Conservation (phyloP, 2,329 filamentous ascomycete genomes). For the Tolypocladium pustulatum region DNA sequence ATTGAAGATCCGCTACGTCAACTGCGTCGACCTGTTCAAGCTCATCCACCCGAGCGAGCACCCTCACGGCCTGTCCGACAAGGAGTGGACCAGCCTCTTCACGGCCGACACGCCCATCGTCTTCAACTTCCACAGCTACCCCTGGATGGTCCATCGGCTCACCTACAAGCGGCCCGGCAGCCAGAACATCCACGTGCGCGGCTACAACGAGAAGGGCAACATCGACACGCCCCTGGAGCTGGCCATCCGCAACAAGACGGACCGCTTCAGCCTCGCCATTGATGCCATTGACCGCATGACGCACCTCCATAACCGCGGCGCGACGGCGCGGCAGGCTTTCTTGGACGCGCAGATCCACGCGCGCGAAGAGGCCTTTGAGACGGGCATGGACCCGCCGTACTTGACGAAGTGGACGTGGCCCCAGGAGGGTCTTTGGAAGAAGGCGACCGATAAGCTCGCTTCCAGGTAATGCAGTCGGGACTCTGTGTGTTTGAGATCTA, state of each 20-base stretch:
- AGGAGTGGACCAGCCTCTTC: conserved; percentile 60
- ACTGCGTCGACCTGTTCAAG: conserved; percentile 73
- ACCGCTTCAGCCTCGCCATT: conserved; percentile 68
- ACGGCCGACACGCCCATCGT: conserved; percentile 62
- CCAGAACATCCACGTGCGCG: conserved; percentile 60
- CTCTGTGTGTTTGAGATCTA: background rate
- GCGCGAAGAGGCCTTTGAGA: conserved; percentile 55
- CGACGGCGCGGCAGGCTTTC: conserved; percentile 51
- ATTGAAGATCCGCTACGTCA: conserved; percentile 69
- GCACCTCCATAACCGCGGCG: conserved; percentile 51
- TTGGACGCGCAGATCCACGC: conserved; percentile 54
- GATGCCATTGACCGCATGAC: conserved; percentile 62
- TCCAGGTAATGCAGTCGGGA: background rate
- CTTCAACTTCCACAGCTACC: conserved; percentile 81
- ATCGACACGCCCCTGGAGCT: conserved; percentile 73
- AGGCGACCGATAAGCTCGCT: conserved; percentile 8
- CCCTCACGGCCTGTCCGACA: conserved; percentile 59
- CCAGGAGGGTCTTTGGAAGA: conserved; percentile 27
- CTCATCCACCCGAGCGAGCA: conserved; percentile 61
- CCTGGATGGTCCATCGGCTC: conserved; percentile 67
- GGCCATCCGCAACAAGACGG: conserved; percentile 67
- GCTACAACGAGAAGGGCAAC: conserved; percentile 76
- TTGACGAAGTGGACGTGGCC: conserved; percentile 60
- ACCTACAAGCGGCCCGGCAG: conserved; percentile 65
- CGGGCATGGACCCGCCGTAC: conserved; percentile 57